Evolutionary conservation across 2,329 filamentous ascomycete species (phyloP).

Genomic region (Botrytis fragariae): DNA sequence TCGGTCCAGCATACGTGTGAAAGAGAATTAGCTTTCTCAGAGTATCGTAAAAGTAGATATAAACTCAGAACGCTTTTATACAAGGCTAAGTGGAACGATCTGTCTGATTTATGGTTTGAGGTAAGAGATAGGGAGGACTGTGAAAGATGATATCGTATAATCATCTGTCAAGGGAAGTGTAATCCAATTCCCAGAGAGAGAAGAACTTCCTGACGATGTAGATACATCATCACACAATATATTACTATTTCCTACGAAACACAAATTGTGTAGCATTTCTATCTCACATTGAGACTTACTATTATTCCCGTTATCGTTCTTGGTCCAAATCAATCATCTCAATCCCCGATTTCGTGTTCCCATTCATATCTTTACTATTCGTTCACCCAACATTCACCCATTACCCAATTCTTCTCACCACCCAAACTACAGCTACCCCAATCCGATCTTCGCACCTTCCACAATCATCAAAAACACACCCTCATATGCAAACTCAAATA

Average conservation of each 20-base stretch:
- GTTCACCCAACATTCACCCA: neutral
- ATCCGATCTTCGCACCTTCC: neutral
- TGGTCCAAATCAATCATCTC: neutral
- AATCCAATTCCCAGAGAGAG: neutral
- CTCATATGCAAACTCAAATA: neutral
- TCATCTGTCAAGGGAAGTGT: neutral
- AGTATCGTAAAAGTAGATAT: neutral
- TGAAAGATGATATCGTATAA: neutral
- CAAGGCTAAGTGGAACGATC: neutral
- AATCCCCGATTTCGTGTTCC: neutral
- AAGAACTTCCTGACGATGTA: neutral
- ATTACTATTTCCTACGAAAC: neutral
- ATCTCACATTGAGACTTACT: neutral
- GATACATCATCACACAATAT: neutral
- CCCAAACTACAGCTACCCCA: neutral
- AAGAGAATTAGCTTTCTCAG: neutral
- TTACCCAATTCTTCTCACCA: neutral
- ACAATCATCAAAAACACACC: neutral
- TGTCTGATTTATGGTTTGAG: neutral
- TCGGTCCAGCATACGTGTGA: neutral
- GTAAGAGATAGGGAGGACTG: neutral
- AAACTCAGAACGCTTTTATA: rapidly evolving
- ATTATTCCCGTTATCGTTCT: rapidly evolving
- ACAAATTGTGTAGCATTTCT: neutral
- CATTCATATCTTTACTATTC: neutral